Conservation (phyloP, 257 asterid species). For the Handroanthus guayacan region DNA sequence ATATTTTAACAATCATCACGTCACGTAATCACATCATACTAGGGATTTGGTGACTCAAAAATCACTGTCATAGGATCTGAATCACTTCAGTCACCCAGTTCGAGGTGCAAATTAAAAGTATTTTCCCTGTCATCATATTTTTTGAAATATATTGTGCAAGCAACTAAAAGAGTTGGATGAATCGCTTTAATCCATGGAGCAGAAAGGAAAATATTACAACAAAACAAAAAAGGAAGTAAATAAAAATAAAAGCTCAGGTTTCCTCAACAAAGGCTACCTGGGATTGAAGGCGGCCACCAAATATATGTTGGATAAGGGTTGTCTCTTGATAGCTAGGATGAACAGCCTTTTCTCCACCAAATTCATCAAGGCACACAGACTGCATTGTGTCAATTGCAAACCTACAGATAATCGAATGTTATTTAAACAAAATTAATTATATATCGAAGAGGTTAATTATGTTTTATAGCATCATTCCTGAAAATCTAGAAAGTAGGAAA, state of each 20-base stretch:
- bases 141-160: not conserved
- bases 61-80: not conserved
- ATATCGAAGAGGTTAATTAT: not conserved
- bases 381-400: slow-evolving; percentile 99
- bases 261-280: slow-evolving; percentile 65
- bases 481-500: not conserved
- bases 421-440: slow-evolving; percentile 21
- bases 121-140: not conserved
- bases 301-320: slow-evolving; percentile 94
- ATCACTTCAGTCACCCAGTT: not conserved
- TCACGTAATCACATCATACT: not conserved
- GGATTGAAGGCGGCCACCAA: slow-evolving; percentile 95
- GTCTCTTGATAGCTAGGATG: slow-evolving; percentile 87
- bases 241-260: slow-evolving; percentile 16
- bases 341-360: slow-evolving; percentile 93
- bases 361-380: slow-evolving; percentile 92
- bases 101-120: not conserved
- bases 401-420: slow-evolving; percentile 50
- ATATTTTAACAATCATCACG: not conserved
- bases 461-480: not conserved
- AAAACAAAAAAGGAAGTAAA: not conserved
- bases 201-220: not conserved
- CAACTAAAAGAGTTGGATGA: not conserved
- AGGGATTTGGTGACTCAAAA: slow-evolving; percentile 7
- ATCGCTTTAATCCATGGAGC: not conserved